Percentiles rank a stretch among this genome's conserved stretches.
Conservation (phyloP, 805 yeast genomes). For the Millerago galiae region DNA sequence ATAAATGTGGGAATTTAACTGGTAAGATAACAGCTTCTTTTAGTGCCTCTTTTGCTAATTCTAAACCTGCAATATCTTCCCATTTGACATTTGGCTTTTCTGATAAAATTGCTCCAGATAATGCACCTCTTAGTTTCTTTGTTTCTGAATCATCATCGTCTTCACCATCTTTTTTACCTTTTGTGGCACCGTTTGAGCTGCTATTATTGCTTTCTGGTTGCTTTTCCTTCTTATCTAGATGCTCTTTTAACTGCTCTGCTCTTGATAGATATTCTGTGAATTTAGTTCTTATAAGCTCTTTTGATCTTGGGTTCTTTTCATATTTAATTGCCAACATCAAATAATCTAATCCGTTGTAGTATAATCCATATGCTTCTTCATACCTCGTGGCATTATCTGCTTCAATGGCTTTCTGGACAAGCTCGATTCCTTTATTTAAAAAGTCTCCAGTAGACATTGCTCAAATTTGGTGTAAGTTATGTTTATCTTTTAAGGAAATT, state of each 20-base stretch:
- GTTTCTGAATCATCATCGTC: slow-evolving; percentile 75
- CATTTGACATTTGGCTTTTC: slow-evolving; percentile 91
- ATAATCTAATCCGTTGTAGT: slow-evolving; percentile 90
- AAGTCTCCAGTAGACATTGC: slow-evolving; percentile 60
- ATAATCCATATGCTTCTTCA: slow-evolving; percentile 90
- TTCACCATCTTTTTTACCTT: slow-evolving; percentile 46
- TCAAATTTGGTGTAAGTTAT: too few species aligned
- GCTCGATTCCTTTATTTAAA: slow-evolving; percentile 88
- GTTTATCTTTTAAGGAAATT: neutral
- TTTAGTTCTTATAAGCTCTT: slow-evolving; percentile 81
- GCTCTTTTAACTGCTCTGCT: slow-evolving; percentile 91
- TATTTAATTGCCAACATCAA: slow-evolving; percentile 92
- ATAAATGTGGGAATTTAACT: slow-evolving; percentile 90
- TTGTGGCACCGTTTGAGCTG: slow-evolving; percentile 40
- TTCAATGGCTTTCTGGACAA: slow-evolving; percentile 91
- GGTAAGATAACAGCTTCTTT: slow-evolving; percentile 97
- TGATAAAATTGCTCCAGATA: slow-evolving; percentile 84
- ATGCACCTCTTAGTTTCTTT: slow-evolving; percentile 83
- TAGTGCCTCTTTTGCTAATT: slow-evolving; percentile 89
- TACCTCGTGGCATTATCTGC: slow-evolving; percentile 85
- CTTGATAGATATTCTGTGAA: slow-evolving; percentile 87
- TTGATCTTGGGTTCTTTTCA: slow-evolving; percentile 85
- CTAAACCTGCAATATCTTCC: slow-evolving; percentile 96
- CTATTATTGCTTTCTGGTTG: slow-evolving; percentile 26
- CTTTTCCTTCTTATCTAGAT: slow-evolving; percentile 59